Percentiles rank a stretch among this genome's conserved stretches.
Evolutionary conservation across 2,329 filamentous ascomycete genomes (phyloP).

Genomic region (Cyphellophora attinorum): DNA sequence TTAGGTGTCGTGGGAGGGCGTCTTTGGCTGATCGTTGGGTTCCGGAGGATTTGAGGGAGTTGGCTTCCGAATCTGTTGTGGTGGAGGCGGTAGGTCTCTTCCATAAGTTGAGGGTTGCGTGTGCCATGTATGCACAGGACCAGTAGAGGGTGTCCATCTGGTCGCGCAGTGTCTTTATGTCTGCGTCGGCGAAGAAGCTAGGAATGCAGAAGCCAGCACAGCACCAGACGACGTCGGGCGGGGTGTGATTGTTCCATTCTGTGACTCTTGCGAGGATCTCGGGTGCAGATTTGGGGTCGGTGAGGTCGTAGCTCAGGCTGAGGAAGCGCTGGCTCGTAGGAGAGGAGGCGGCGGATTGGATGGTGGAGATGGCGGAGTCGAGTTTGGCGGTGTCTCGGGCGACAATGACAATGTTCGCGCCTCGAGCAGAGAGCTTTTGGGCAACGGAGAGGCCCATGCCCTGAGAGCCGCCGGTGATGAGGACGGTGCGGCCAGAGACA

Average conservation of each 20-base stretch:
- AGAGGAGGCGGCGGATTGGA: slow-evolving; percentile 51
- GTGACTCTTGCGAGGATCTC: slow-evolving; percentile 63
- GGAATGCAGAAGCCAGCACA: slow-evolving; percentile 68
- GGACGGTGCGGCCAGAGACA: slow-evolving; percentile 75
- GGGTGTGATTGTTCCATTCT: slow-evolving; percentile 63
- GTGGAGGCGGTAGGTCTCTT: slow-evolving; percentile 32
- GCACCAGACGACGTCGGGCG: slow-evolving; percentile 86
- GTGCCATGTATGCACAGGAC: slow-evolving; percentile 75
- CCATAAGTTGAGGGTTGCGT: slow-evolving; percentile 70
- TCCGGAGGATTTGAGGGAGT: slow-evolving; percentile 17
- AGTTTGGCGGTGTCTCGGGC: slow-evolving; percentile 71
- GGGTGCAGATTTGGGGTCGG: slow-evolving; percentile 57
- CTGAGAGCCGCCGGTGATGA: slow-evolving; percentile 86
- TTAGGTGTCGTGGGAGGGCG: slow-evolving; percentile 56
- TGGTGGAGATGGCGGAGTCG: slow-evolving; percentile 54
- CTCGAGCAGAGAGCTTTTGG: slow-evolving; percentile 65
- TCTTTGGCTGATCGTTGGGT: slow-evolving; percentile 18
- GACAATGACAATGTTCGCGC: slow-evolving; percentile 78
- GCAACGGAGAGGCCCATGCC: slow-evolving; percentile 78
- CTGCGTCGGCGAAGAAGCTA: slow-evolving; percentile 66
- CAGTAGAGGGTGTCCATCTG: slow-evolving; percentile 95
- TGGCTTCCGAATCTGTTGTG: background rate
- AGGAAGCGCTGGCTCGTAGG: slow-evolving; percentile 66
- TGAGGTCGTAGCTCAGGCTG: slow-evolving; percentile 75
- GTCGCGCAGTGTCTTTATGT: slow-evolving; percentile 54